Evolutionary conservation across 2,329 filamentous ascomycete species (phyloP), one percentile per base, ranked within the genome.

Genomic region (Sarocladium oryzae): DNA sequence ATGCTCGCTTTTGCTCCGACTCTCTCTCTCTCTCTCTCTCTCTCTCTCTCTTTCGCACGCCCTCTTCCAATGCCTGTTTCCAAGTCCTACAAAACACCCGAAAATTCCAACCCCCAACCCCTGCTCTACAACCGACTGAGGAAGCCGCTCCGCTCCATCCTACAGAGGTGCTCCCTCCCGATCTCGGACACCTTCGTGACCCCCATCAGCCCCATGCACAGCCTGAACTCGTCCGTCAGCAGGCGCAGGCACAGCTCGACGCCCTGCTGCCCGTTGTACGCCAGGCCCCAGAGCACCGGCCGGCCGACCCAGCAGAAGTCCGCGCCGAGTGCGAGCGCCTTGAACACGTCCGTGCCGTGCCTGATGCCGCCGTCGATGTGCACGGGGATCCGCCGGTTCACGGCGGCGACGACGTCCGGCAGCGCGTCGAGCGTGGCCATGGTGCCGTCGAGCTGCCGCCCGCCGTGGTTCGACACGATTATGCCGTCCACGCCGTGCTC

Each of bases 301-400:
- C 71, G 54, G 6, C 69, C 71, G 2, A 75, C 52, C 23, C 70
- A 54, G 11, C 61, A 57, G 8, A 55, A 54, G 13, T 57, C 54
- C 2, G 59, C 62, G 2, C 61, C 61, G n/a, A 63, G 54, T 2
- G 58, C 57, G 4, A 65, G 45, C 2, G 60, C 55, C 41, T 65
- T 64, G 32, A 63, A 55, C 3, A 63, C 52, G 41, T 64, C 62
- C 11, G 56, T 57, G 2, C 61, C 61, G 5, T 54, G 56, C 4
- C 59, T 49, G 8, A 64, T 54, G 2, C 62, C 62, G 18, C 61
- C 60, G 41, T 64, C 59, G 13, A 60, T 13, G 9, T 26, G 20
- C 16, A 24, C 18, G 7, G 49, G 49, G 2, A 51, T 15, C 15
- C 36, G 11, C 9, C 23, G 8, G 23, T 28, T 32, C 7, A 51